A percentile compares a stretch with the other conserved stretches of the same genome.
These are phyloP conservation scores for Lactarius quietus DNA, from an alignment of 768 basidiomycete genomes.

Conservation along the genomic window DNA sequence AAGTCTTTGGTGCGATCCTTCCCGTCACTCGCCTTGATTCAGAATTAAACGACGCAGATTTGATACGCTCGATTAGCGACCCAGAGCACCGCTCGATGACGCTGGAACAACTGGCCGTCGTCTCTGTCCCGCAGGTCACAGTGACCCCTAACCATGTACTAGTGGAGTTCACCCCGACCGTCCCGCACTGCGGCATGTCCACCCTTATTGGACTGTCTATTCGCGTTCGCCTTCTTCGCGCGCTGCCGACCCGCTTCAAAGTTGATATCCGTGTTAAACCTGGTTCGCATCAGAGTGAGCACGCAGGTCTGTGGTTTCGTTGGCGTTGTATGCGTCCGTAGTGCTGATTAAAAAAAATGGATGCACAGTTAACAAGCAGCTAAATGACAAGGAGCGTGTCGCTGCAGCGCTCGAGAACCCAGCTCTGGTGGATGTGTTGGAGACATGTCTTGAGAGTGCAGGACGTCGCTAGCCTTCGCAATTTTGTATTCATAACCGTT, in stretches of 20 bases:
- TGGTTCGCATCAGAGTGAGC: slow-evolving; percentile 94
- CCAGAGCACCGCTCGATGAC: slow-evolving; percentile 91
- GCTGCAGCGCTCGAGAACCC: slow-evolving; percentile 95
- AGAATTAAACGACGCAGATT: slow-evolving; percentile 46
- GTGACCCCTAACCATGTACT: slow-evolving; percentile 60
- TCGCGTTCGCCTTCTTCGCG: slow-evolving; percentile 83
- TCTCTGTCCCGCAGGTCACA: slow-evolving; percentile 82
- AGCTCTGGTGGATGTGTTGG: slow-evolving; percentile 79
- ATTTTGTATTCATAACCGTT: not conserved
- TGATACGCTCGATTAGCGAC: slow-evolving; percentile 89
- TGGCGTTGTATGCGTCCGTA: not conserved
- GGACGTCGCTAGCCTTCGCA: slow-evolving; percentile 10
- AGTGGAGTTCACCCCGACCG: slow-evolving; percentile 95
- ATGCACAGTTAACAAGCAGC: slow-evolving; percentile 86
- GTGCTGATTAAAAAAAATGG: not conserved
- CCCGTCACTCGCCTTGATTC: not conserved
- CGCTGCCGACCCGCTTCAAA: slow-evolving; percentile 90
- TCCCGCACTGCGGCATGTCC: slow-evolving; percentile 97
- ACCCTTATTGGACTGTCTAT: slow-evolving; percentile 98
- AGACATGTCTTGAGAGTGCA: slow-evolving; percentile 56
- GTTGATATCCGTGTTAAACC: slow-evolving; percentile 91
- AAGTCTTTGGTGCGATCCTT: slow-evolving; percentile 73
- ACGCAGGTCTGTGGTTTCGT: slow-evolving; percentile 52
- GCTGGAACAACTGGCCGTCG: slow-evolving; percentile 92
- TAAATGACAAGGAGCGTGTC: slow-evolving; percentile 98